phyloP scores from a whole-genome alignment of 805 yeast species.

The Grigorovia transvaalensis region DNA sequence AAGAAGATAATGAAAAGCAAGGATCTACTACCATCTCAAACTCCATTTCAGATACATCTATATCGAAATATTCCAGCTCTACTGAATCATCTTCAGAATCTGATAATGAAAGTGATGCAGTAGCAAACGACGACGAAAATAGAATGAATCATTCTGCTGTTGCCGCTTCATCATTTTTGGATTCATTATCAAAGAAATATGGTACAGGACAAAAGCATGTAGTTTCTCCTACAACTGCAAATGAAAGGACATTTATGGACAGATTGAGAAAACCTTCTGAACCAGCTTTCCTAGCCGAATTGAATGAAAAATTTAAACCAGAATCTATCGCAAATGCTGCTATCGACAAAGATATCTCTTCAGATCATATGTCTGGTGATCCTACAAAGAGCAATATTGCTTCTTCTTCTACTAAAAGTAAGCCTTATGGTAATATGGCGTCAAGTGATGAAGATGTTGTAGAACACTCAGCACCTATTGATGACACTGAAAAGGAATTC shows the following conservation, averaged over 20 bases:
- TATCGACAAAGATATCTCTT: neutral
- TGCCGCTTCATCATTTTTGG: conserved; percentile 22
- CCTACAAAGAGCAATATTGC: too few species aligned
- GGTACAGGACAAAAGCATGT: conserved; percentile 19
- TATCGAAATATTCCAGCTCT: neutral
- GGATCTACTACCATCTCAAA: neutral
- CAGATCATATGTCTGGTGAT: neutral
- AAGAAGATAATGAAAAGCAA: neutral
- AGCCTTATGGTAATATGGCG: neutral
- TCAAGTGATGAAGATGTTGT: neutral
- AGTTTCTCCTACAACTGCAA: conserved; percentile 3
- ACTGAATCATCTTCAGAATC: conserved; percentile 4
- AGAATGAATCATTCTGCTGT: conserved; percentile 3
- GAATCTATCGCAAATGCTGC: neutral
- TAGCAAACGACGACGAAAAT: conserved; percentile 4
- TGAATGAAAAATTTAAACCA: conserved; percentile 13
- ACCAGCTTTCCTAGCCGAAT: conserved; percentile 18
- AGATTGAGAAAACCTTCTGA: conserved; percentile 21
- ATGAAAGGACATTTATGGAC: conserved; percentile 20
- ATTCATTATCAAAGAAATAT: conserved; percentile 25
- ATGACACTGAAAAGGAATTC: neutral
- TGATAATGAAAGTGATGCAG: neutral
- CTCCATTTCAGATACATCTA: conserved; percentile 2
- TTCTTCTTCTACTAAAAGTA: neutral
- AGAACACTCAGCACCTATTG: neutral